phyloP scores from a whole-genome alignment of 257 asterid genomes.

The Solanum bulbocastanum region DNA sequence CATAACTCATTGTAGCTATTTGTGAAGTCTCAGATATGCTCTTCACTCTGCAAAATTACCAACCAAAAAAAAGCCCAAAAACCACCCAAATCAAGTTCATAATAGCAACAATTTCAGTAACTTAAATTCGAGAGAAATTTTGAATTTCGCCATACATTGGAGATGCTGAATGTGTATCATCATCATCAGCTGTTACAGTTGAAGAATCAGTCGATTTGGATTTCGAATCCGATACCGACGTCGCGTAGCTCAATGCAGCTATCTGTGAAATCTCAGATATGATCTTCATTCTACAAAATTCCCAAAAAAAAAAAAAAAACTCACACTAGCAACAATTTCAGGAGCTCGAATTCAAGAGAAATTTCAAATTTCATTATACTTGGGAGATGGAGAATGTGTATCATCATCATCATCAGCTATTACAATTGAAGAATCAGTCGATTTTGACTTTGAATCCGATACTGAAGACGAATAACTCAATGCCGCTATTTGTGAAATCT shows the following conservation, averaged over 20 bases:
- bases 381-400: conserved; percentile 15
- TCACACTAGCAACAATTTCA: neutral
- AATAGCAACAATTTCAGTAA: neutral
- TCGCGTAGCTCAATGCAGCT: neutral
- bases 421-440: neutral
- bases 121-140: neutral
- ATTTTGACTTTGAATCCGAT: neutral
- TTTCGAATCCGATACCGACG: neutral
- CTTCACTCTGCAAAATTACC: conserved; percentile 5
- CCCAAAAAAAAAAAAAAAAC: neutral
- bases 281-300: conserved; percentile 12
- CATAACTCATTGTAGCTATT: neutral
- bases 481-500: neutral
- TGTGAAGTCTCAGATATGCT: neutral
- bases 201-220: neutral
- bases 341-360: neutral
- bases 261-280: neutral
- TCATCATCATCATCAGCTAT: neutral
- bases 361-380: neutral
- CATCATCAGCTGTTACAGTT: neutral
- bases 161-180: conserved; percentile 13
- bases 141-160: neutral
- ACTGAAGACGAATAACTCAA: neutral
- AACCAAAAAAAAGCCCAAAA: neutral
- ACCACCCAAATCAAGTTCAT: neutral